Percentiles rank a stretch among this genome's conserved stretches.
These are phyloP conservation scores for Saccharomycopsis oosterbeekiorum DNA, from an alignment of 805 yeast species.

Conservation along the genomic window DNA sequence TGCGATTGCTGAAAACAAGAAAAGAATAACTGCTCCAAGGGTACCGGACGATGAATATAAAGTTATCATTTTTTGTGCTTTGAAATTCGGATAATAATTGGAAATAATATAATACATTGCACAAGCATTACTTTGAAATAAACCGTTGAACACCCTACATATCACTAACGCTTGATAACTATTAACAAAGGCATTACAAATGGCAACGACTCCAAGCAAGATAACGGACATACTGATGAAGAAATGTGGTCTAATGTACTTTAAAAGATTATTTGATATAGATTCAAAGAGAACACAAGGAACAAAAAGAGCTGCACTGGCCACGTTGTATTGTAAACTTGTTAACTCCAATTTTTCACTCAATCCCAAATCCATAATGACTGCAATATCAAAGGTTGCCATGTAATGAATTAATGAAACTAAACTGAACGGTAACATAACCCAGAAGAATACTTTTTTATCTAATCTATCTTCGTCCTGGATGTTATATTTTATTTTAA, in stretches of 20 bases:
- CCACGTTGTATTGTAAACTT: constrained; percentile 11
- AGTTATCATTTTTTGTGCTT: constrained; percentile 16
- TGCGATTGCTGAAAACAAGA: constrained; percentile 6
- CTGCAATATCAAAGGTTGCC: constrained; percentile 18
- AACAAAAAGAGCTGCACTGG: constrained; percentile 14
- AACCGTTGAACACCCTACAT: constrained; percentile 15
- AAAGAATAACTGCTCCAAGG: constrained; percentile 11
- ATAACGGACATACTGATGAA: constrained; percentile 17
- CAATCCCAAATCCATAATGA: constrained; percentile 11
- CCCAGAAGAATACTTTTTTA: constrained; percentile 10
- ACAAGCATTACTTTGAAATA: constrained; percentile 16
- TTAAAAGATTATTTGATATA: constrained; percentile 11
- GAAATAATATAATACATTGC: constrained; percentile 18
- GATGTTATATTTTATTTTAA: constrained; percentile 8
- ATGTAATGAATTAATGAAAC: constrained; percentile 17
- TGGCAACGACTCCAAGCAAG: constrained; percentile 12
- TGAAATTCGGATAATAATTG: constrained; percentile 13
- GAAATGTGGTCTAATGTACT: constrained; percentile 17
- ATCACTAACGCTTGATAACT: constrained; percentile 12
- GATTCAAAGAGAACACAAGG: constrained; percentile 17
- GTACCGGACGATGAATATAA: constrained; percentile 15
- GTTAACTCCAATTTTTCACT: constrained; percentile 5
- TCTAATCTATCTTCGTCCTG: constrained; percentile 7
- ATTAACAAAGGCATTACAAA: constrained; percentile 13
- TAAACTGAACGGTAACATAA: constrained; percentile 15